Evolutionary conservation across 2,329 filamentous ascomycete species (phyloP).

Genomic region (Epicoccum nigrum): DNA sequence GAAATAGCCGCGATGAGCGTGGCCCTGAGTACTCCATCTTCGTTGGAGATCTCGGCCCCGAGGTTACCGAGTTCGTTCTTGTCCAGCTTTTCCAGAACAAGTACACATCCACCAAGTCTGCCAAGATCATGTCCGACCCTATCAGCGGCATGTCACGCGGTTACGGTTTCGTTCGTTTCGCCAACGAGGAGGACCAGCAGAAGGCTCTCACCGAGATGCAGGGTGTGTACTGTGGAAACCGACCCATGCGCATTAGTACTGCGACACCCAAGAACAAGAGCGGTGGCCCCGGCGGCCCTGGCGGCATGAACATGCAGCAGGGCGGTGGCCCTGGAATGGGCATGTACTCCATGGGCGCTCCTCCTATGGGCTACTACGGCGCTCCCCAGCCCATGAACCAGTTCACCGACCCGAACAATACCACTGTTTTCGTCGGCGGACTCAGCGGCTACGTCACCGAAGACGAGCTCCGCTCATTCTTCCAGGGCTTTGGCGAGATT

Average conservation of each 20-base stretch:
- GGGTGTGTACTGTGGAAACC: conserved; percentile 97
- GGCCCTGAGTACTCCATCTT: conserved; percentile 97
- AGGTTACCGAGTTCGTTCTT: conserved; percentile 98
- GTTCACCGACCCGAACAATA: conserved; percentile 99
- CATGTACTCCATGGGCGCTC: conserved; percentile 74
- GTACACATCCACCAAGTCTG: conserved; percentile 97
- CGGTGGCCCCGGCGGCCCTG: conserved; percentile 60
- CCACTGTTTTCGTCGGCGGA: conserved; percentile 96
- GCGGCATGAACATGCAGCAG: conserved; percentile 59
- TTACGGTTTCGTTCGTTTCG: conserved; percentile 97
- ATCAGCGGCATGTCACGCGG: conserved; percentile 97
- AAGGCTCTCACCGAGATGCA: conserved; percentile 97
- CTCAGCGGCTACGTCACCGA: conserved; percentile 98
- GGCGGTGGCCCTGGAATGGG: conserved; percentile 54
- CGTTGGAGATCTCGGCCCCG: conserved; percentile 94
- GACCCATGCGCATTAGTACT: conserved; percentile 97
- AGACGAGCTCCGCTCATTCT: conserved; percentile 99
- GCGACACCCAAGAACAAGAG: conserved; percentile 94
- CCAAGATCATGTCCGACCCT: conserved; percentile 99
- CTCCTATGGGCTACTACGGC: conserved; percentile 69
- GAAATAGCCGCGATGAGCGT: conserved; percentile 77
- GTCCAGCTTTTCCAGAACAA: conserved; percentile 96
- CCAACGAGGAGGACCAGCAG: conserved; percentile 94
- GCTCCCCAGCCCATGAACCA: conserved; percentile 91
- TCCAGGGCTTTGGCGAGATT: conserved; percentile 99